These are phyloP conservation scores for Aphanomyces cochlioides DNA, from an alignment of 352 stramenopile genomes.

Conservation along the genomic window DNA sequence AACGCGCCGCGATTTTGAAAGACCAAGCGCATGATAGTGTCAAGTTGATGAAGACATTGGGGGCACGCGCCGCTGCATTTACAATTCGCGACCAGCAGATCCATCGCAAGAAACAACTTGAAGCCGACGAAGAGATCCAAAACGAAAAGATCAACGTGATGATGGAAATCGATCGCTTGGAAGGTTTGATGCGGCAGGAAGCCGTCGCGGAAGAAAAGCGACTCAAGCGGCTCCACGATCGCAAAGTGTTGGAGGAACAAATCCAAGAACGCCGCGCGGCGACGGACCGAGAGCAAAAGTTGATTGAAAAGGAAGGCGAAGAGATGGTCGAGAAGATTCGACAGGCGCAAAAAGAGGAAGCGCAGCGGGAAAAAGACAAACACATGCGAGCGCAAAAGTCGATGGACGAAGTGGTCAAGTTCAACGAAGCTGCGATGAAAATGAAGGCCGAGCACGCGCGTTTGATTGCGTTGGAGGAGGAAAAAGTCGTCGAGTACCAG, in stretches of 20 bases:
- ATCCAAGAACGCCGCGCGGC: conserved; percentile 57
- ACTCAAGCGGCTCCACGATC: conserved; percentile 71
- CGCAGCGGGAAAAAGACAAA: conserved; percentile 70
- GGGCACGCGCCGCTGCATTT: conserved; percentile 88
- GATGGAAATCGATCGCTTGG: conserved; percentile 93
- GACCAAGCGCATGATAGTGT: conserved; percentile 87
- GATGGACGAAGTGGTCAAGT: conserved; percentile 70
- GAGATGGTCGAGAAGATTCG: conserved; percentile 88
- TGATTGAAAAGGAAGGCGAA: conserved; percentile 76
- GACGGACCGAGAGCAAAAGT: conserved; percentile 59
- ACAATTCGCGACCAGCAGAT: conserved; percentile 93
- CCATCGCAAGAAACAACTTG: conserved; percentile 55
- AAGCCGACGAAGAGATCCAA: conserved; percentile 82
- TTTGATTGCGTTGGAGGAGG: conserved; percentile 76
- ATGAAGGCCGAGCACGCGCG: conserved; percentile 60
- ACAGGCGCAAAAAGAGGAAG: conserved; percentile 59
- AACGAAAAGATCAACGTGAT: conserved; percentile 92
- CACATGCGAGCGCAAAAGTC: conserved; percentile 48
- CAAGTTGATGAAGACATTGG: conserved; percentile 92
- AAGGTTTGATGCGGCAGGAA: conserved; percentile 89
- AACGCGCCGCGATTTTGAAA: conserved; percentile 51
- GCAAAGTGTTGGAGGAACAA: conserved; percentile 87
- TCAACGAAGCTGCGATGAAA: conserved; percentile 55
- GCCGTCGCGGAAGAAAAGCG: conserved; percentile 86
- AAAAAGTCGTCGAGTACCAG: conserved; percentile 64